These are phyloP conservation scores for Saussurea involucrata DNA, from an alignment of 129 eudicot species.

Conservation along the genomic window DNA sequence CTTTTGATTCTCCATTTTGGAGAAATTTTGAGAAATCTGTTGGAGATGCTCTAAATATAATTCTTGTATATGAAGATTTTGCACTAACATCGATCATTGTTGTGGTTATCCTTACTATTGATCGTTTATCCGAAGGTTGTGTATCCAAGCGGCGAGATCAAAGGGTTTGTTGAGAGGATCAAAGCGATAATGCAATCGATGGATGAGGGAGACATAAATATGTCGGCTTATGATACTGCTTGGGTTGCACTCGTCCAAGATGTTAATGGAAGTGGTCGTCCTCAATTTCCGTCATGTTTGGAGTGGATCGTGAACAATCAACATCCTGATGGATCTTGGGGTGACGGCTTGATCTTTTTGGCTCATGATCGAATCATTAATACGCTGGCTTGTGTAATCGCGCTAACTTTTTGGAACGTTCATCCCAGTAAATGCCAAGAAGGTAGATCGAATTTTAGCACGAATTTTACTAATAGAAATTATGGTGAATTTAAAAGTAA, in stretches of 20 bases:
- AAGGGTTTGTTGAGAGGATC: slow-evolving; percentile 21
- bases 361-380: slow-evolving; percentile 54
- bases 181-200: slow-evolving; percentile 37
- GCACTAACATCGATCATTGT: neutral
- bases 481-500: neutral
- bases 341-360: slow-evolving; percentile 35
- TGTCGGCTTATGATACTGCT: no score
- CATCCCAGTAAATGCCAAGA: slow-evolving; percentile 35
- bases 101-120: neutral
- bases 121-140: neutral
- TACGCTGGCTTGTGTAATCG: slow-evolving; percentile 61
- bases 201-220: slow-evolving; percentile 57
- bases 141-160: slow-evolving; percentile 2
- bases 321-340: slow-evolving; percentile 71
- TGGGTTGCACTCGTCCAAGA: neutral
- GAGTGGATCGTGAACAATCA: slow-evolving; percentile 58
- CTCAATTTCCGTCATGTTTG: slow-evolving; percentile 60
- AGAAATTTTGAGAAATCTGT: no score
- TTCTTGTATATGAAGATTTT: neutral
- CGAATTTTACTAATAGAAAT: neutral
- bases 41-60: no score
- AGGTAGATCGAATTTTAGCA: slow-evolving; percentile 26
- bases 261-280: slow-evolving; percentile 47
- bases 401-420: slow-evolving; percentile 54
- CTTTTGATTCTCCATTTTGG: no score